These are phyloP conservation scores for Sporothrix brunneoviolacea DNA, from an alignment of 2,329 filamentous ascomycete species.

Conservation along the genomic window DNA sequence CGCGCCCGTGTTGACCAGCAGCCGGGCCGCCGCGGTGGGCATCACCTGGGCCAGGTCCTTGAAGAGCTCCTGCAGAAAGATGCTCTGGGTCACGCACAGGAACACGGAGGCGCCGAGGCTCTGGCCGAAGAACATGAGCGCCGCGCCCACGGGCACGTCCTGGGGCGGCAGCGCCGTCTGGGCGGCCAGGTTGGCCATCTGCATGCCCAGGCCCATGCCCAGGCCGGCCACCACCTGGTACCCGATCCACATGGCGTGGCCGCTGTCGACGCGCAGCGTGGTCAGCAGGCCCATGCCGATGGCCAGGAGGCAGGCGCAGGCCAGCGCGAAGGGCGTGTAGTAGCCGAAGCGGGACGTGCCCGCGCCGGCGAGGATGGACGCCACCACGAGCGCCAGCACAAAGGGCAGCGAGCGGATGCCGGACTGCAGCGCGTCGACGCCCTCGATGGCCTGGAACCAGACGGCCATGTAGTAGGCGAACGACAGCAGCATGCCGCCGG, in stretches of 20 bases:
- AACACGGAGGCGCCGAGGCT: slow-evolving; percentile 16
- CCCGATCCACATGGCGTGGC: slow-evolving; percentile 25
- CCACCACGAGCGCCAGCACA: slow-evolving; percentile 31
- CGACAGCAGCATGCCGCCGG: neutral
- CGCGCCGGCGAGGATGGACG: slow-evolving; percentile 31
- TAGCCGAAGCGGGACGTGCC: slow-evolving; percentile 32
- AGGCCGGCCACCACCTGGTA: slow-evolving; percentile 38
- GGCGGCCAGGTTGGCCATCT: slow-evolving; percentile 39
- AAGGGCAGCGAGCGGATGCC: slow-evolving; percentile 36
- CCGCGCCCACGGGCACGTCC: slow-evolving; percentile 37
- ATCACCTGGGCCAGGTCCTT: slow-evolving; percentile 21
- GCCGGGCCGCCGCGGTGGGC: neutral
- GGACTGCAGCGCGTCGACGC: slow-evolving; percentile 30
- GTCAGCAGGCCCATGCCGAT: slow-evolving; percentile 41
- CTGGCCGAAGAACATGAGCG: slow-evolving; percentile 36
- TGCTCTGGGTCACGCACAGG: slow-evolving; percentile 14
- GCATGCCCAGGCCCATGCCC: slow-evolving; percentile 37
- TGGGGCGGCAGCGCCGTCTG: slow-evolving; percentile 37
- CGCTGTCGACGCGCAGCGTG: slow-evolving; percentile 36
- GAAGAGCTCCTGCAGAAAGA: slow-evolving; percentile 30
- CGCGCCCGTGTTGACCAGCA: slow-evolving; percentile 4
- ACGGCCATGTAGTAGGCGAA: slow-evolving; percentile 17
- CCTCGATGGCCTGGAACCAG: slow-evolving; percentile 41
- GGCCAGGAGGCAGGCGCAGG: slow-evolving; percentile 17
- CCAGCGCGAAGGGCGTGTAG: slow-evolving; percentile 19